Base-by-base conservation (phyloP, 257 asterid species). In the Solanum paucissectum region DNA sequence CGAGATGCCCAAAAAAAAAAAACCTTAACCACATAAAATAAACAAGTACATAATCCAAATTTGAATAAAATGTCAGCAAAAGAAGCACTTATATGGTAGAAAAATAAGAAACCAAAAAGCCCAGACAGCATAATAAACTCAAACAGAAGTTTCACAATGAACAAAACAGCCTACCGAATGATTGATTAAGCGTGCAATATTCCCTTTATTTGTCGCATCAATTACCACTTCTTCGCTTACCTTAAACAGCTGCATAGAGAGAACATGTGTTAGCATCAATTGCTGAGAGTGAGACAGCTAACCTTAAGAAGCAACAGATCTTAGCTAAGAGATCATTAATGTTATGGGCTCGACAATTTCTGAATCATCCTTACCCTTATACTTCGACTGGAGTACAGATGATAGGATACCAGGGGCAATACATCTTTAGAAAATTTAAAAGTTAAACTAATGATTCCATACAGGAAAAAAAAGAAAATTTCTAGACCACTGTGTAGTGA, bases 121-220 rank as follows among this genome's bases (percentile, higher is more conserved):
- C 86, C 44, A 29, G 69, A 49, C 44, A 82, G 69, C 21, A 82
- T 9, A 49, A 82, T 49, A 82, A 82, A 29, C 71, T 82, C 29
- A 79, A 49, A 20, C 69, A 32, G 42, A 32, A 32, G 29, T 49
- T 49, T 82, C 29, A 85, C 25, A 84, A 37, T 62, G 82, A 79
- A 89, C 20, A 82, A 25, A 82, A 77, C 84, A 85, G 87, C 92
- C 87, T 93, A 97, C 99, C 90, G 99, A 97, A 86, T 97, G 99
- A 88, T 97, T 97, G 90, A 97, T 97, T 90, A 97, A 89, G 88
- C 99, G 99, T 84, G 97, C 99, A n/a, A 97, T 96, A 88, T 95
- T 96, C 88, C 99, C 99, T 90, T 84, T 94, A 87, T 92, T 88
- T 29, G 99, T 97, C 64, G 99, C 99, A 88, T 97, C 99, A 87